phyloP scores from a whole-genome alignment of 1,284 basidiomycete species.

The Hortiboletus rubellus region DNA sequence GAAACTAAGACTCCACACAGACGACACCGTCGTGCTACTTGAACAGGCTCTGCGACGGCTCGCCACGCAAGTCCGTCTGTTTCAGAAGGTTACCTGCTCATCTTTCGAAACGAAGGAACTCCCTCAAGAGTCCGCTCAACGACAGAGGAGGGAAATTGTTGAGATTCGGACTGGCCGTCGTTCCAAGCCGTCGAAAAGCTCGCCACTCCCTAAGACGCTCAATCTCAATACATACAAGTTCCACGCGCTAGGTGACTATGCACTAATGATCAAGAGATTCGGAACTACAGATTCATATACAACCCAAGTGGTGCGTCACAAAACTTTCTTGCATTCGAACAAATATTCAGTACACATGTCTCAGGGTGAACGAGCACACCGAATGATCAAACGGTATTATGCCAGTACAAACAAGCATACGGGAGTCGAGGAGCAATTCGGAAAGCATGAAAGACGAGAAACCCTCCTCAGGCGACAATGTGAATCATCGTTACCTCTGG shows the following conservation, averaged over 20 bases:
- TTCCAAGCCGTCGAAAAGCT: neutral
- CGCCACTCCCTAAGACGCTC: neutral
- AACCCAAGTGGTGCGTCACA: neutral
- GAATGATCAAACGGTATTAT: no score
- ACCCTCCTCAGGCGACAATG: no score
- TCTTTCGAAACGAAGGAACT: neutral
- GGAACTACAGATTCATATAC: constrained; percentile 6
- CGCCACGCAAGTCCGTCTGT: neutral
- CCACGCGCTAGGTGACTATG: neutral
- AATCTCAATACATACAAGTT: neutral
- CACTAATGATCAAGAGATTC: neutral
- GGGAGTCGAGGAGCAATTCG: no score
- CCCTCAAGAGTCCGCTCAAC: neutral
- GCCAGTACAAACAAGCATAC: no score
- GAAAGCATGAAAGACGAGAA: no score
- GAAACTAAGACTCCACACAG: neutral
- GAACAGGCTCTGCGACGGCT: neutral
- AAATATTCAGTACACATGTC: no score
- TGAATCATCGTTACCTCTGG: no score
- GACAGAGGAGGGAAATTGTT: neutral
- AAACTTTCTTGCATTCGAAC: no score
- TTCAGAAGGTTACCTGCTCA: neutral
- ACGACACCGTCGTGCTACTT: neutral
- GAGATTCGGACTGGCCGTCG: neutral
- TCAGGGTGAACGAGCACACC: no score